Base-by-base conservation (phyloP, 805 yeast species). In the Ogataea paraovalis region DNA sequence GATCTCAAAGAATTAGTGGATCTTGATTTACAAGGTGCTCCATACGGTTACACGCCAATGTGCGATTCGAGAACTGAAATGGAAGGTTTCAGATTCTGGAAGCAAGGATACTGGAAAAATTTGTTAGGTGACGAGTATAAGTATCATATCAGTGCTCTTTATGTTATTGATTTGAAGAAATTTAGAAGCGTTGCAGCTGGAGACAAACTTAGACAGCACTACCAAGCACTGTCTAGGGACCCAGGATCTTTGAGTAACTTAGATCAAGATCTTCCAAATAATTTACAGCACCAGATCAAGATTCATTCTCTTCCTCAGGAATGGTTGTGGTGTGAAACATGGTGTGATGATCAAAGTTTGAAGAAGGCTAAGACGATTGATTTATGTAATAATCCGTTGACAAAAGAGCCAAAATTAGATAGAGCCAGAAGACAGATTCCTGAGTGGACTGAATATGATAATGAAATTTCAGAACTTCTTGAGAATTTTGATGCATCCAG, bases 241-340 rank as follows among this genome's bases (percentile, higher is more conserved):
- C 85, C 94, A 1, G 73, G 68, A 20, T 90, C 97, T 0, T 70
- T 94, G 48, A 76, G 88, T 10, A 89, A 88, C 58, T 73, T 91
- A 50, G 98, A 90, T 61, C 97, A 92, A 62, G 98, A 94, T 62
- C 74, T 92, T 51, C 90, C 97, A n/a, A 94, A 92, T 65, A 87
- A 87, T 60, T 56, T 91, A 56, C 98, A 94, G 65, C 57, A 71
- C 20, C 64, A 66, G 25, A 65, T 92, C 27, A 84, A 83, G 43
- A 89, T 89, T 18, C 77, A 71, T 58, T 83, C 94, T 8, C 69
- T 88, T 39, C 87, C 89, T 3, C 83, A 83, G 55, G 91, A 87
- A 40, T 88, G 96, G 95, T 69, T 87, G 34, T 89, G 96, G 96
- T 89, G 96, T 67, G 96, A 88, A 60, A 88, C 96, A 0, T 88